Conservation (phyloP, 306 rosid genomes). For the Pachyrhizus erosus region DNA sequence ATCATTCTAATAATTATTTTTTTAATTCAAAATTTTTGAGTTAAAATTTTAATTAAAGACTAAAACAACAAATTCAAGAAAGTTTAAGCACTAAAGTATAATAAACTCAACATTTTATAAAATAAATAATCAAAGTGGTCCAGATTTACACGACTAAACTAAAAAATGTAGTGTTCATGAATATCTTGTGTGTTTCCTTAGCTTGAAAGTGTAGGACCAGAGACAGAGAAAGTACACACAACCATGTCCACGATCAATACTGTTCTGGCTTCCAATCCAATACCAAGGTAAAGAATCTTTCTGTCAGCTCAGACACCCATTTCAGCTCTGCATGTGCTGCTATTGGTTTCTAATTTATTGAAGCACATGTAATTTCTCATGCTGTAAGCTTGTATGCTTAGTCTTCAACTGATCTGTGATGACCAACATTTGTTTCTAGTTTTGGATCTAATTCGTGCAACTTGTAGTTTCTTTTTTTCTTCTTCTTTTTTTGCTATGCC, state of each 20-base stretch:
- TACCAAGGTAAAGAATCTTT: conserved; percentile 45
- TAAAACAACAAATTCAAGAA: too few relatives aligned
- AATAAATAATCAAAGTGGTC: too few relatives aligned
- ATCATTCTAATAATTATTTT: too few relatives aligned
- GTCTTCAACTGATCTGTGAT: neutral
- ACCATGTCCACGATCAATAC: conserved; percentile 37
- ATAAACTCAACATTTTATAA: too few relatives aligned
- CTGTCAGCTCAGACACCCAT: neutral
- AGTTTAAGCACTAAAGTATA: too few relatives aligned
- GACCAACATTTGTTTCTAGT: neutral
- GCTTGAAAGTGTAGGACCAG: neutral
- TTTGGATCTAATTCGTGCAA: conserved; percentile 4
- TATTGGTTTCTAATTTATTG: neutral
- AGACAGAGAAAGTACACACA: conserved; percentile 12
- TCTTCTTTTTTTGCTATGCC: neutral
- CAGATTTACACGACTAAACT: too few relatives aligned
- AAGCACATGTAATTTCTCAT: neutral
- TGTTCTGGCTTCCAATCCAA: conserved; percentile 35
- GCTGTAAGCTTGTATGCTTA: neutral
- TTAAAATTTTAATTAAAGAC: too few relatives aligned
- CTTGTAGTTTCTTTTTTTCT: neutral
- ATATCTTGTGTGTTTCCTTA: too few relatives aligned
- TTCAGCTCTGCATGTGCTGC: neutral
- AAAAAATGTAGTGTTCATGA: too few relatives aligned
- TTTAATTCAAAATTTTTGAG: too few relatives aligned